phyloP scores from a whole-genome alignment of 2,329 filamentous ascomycete species.

The Pseudogymnoascus sp. region DNA sequence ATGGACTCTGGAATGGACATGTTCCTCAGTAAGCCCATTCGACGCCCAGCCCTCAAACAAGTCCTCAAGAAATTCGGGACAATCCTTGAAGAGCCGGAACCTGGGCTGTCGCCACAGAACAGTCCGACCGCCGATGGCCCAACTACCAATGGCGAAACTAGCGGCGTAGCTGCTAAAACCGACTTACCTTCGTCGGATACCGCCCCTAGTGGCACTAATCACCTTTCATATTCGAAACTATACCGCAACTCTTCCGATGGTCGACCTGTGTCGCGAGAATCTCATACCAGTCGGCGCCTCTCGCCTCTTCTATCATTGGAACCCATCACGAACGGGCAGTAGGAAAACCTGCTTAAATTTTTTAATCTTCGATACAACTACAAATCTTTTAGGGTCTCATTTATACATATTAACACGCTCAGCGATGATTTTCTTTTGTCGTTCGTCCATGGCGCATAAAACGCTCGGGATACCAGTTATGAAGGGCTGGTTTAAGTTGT shows the following conservation, averaged over 20 bases:
- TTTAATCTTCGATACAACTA: background rate
- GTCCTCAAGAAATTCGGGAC: conserved; percentile 78
- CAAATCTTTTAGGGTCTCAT: background rate
- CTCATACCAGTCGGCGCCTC: background rate
- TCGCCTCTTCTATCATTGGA: background rate
- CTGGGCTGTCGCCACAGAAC: conserved; percentile 8
- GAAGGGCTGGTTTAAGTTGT: conserved; percentile 1
- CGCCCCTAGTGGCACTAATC: background rate
- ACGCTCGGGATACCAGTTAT: background rate
- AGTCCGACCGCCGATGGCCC: background rate
- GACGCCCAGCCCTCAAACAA: conserved; percentile 75
- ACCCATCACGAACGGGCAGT: background rate
- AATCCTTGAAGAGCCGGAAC: conserved; percentile 57
- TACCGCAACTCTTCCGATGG: background rate
- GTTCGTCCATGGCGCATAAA: conserved; percentile 7
- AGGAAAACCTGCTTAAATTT: background rate
- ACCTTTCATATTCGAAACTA: background rate
- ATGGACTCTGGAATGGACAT: conserved; percentile 89
- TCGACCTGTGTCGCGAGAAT: background rate
- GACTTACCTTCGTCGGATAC: background rate
- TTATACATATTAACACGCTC: background rate
- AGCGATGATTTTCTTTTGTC: conserved; percentile 3
- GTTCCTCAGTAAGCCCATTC: conserved; percentile 70
- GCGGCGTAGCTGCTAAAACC: background rate
- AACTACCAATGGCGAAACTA: background rate